Evolutionary conservation across 352 stramenopile species (phyloP), one percentile per base, ranked within the genome.

Genomic region (Phytophthora fragariae): DNA sequence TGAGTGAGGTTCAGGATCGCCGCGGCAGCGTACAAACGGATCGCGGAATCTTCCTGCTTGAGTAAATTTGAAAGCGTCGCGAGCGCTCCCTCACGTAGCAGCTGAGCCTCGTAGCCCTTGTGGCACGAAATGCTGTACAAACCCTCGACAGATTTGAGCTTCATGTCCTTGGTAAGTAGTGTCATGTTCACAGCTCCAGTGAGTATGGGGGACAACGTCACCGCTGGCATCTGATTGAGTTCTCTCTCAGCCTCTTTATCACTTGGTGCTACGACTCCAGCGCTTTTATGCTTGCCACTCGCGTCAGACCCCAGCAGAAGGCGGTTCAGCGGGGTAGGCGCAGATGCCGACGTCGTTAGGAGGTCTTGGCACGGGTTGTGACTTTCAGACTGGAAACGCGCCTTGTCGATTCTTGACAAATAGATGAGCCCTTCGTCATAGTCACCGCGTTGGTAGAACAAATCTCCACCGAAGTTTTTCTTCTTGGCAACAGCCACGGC

Each of bases 351-450:
- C 10, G 84, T 82, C 17, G 75, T 85, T 4, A 89, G 62, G 11
- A 93, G 63, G 19, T 87, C 84, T n/a, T 80, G 72, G 24, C 84
- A 84, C 5, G 84, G 84, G 57, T 93, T 84, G 57, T 82, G 75
- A 33, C 70, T 75, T 59, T 93, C 86, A 27, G 72, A 84, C 37
- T 72, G 75, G 59, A 93, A 93, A 27, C 85, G 85, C 41, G 76
- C 83, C 68, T 81, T 86, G 72, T 94, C 84, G 62, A 96, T 92
- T 39, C 89, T 86, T 33, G 88, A 95, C 17, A 96, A 70, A 58
- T 96, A 96, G 65, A 96, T 94, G 57, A 95, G 81, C 14, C 89
- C 89, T 79, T 96, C 88, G 65, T 95, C 83, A 67, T 95, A 96
- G 47, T 91, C 83, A 0, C 89, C 89, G n/a, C 88, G 84, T 68